Percentiles rank a stretch among this genome's conserved stretches.
Evolutionary conservation across 805 yeast genomes (phyloP).

Genomic region (Metschnikowia chrysomelidarum): DNA sequence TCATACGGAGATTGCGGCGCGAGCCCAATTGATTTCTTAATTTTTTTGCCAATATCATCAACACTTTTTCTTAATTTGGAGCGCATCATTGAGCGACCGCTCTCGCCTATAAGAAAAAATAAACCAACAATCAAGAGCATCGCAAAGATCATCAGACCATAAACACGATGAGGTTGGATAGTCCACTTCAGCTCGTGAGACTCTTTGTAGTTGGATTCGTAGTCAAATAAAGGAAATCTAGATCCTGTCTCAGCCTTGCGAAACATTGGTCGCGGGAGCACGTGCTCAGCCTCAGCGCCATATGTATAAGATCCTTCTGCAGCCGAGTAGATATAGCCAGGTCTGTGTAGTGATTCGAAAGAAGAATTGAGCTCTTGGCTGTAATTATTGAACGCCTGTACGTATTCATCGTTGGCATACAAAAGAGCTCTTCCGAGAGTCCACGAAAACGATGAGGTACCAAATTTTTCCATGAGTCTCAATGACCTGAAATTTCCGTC

Average conservation of each 20-base stretch:
- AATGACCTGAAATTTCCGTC: constrained; percentile 33
- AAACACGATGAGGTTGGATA: constrained; percentile 43
- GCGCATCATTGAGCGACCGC: constrained; percentile 19
- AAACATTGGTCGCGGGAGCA: constrained; percentile 44
- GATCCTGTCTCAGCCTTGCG: constrained; percentile 16
- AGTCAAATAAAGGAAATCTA: constrained; percentile 27
- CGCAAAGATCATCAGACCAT: constrained; percentile 34
- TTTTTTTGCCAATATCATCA: too few species aligned
- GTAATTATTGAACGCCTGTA: constrained; percentile 38
- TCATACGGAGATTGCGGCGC: not conserved
- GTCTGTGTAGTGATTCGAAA: constrained; percentile 17
- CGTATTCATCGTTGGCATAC: constrained; percentile 56
- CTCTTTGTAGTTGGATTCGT: constrained; percentile 28
- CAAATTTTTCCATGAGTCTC: constrained; percentile 42
- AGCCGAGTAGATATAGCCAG: constrained; percentile 51
- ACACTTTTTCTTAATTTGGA: not conserved
- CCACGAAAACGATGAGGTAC: constrained; percentile 51
- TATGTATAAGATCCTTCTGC: constrained; percentile 45
- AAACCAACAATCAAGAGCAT: constrained; percentile 24
- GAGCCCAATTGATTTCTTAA: too few species aligned
- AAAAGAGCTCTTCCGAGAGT: constrained; percentile 60
- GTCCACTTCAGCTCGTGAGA: constrained; percentile 40
- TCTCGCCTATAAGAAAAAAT: constrained; percentile 34
- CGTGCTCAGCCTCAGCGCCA: constrained; percentile 52
- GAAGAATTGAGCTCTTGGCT: constrained; percentile 21